Base-by-base conservation (phyloP, 2,329 filamentous ascomycete species). In the Cryphonectria nitschkei region DNA sequence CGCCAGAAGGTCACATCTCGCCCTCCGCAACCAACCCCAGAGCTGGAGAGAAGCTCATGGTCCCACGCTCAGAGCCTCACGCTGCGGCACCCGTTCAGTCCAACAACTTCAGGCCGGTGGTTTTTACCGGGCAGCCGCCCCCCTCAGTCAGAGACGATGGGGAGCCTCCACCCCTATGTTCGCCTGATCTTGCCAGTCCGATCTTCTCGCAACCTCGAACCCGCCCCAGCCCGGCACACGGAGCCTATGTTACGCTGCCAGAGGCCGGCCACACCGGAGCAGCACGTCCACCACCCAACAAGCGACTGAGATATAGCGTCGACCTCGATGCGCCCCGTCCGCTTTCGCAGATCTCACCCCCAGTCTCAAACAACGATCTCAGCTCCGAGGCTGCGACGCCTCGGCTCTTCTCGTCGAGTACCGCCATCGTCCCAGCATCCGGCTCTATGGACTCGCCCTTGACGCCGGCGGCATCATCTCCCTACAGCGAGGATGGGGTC, bases 391-490 rank as follows among this genome's bases (percentile, higher is more conserved):
- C 61, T 19, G 65, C 68, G 16, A 72, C 68, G 14, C 69, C 71
- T 64, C 68, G 62, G 6, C 60, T 79, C 75, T 32, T 79, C 77
- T 70, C 77, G 75, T 34, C 76, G 77, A 71, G 56, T 43, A 41
- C 67, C 9, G 66, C 65, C n/a, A 46, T 68, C 0, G n/a, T 37
- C 7, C 58, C 71, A 4, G 46, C 54, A 7, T 32, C 62, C 58
- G 65, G 34, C 29, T 62, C 79, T 14, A 75, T 76, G 9, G 80
- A 74, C 34, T 80, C 77, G 46, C 84, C 80, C 37, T 76, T 80
- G 70, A 86, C 80, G 3, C 81, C 83, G 22, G 80, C 79, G 2
- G 80, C 82, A 9, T 81, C 82, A 2, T 80, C 79, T 14, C 76
- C 78, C 77, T 80, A 79, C 34, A 80, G 80, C 68, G 80, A 82